Conservation (phyloP, 371 early-diverging fungal genomes). For the Mortierella sp. region DNA sequence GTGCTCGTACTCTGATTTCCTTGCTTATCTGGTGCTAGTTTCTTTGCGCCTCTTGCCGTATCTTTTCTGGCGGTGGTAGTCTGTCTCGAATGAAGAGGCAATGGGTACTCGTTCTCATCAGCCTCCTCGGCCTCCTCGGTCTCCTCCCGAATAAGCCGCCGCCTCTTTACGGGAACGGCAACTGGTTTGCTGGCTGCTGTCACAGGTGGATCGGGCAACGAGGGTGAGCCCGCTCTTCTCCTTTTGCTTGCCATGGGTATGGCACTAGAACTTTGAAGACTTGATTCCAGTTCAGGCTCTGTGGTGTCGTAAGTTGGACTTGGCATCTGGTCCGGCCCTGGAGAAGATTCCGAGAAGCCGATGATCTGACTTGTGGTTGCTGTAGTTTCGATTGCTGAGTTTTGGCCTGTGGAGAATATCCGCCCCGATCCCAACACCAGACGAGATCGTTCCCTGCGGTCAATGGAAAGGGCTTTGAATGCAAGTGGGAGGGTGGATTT, state of each 20-base stretch:
- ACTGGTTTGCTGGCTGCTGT: constrained; percentile 1
- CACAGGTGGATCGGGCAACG: neutral
- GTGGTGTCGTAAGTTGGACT: neutral
- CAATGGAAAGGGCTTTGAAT: constrained; percentile 9
- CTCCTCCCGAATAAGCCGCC: constrained; percentile 47
- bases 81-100: neutral
- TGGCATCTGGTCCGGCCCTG: constrained; percentile 4
- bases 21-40: neutral
- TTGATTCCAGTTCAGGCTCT: neutral
- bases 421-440: too few species aligned
- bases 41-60: neutral
- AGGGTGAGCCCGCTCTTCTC: too few species aligned
- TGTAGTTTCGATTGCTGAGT: too few species aligned
- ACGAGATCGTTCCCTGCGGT: neutral
- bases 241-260: neutral
- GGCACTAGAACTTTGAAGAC: neutral
- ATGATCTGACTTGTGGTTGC: too few species aligned
- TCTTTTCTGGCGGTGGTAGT: neutral
- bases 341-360: too few species aligned
- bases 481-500: constrained; percentile 7
- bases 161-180: constrained; percentile 8
- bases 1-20: neutral
- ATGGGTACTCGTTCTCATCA: constrained; percentile 45
- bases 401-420: too few species aligned
- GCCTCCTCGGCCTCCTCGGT: constrained; percentile 39